Percentiles rank a stretch among this genome's conserved stretches.
phyloP scores from a whole-genome alignment of 1,139 yeast genomes.

The Geotrichum candidum region DNA sequence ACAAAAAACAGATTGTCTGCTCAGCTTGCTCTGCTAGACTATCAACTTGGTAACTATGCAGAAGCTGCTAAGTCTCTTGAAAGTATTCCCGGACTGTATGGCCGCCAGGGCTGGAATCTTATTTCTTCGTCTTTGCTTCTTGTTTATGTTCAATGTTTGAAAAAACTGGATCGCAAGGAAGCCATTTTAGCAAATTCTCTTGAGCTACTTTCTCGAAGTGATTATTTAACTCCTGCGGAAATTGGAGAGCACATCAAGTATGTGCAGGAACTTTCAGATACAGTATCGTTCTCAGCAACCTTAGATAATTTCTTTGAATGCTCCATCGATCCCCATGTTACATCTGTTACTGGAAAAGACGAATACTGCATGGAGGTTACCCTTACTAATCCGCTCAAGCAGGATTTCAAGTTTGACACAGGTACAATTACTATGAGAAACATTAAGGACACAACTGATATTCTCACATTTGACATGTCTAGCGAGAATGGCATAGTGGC shows the following conservation, averaged over 20 bases:
- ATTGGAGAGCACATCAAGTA: slow-evolving; percentile 20
- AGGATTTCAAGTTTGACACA: slow-evolving; percentile 13
- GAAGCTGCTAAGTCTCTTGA: slow-evolving; percentile 59
- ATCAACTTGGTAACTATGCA: slow-evolving; percentile 50
- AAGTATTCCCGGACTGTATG: slow-evolving; percentile 62
- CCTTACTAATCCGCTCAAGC: slow-evolving; percentile 15
- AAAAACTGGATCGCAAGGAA: slow-evolving; percentile 37
- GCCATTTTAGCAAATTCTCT: slow-evolving; percentile 29
- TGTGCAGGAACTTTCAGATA: slow-evolving; percentile 19
- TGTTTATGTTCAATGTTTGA: slow-evolving; percentile 64
- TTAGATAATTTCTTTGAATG: slow-evolving; percentile 15
- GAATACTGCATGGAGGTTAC: slow-evolving; percentile 15
- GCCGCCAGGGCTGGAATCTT: slow-evolving; percentile 49
- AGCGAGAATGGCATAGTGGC: background rate
- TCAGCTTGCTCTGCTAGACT: slow-evolving; percentile 73
- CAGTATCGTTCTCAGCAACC: slow-evolving; percentile 11
- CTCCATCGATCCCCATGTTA: slow-evolving; percentile 12
- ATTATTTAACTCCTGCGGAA: slow-evolving; percentile 21
- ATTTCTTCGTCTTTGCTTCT: slow-evolving; percentile 62
- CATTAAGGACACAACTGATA: slow-evolving; percentile 12
- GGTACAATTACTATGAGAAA: slow-evolving; percentile 16
- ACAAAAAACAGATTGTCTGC: slow-evolving; percentile 69
- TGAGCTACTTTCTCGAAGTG: slow-evolving; percentile 30
- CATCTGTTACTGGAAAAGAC: slow-evolving; percentile 5
- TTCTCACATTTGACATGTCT: slow-evolving; percentile 10